Percentiles rank a stretch among this genome's conserved stretches.
These are phyloP conservation scores for Eutypella sp. DNA, from an alignment of 2,329 filamentous ascomycete species.

Conservation along the genomic window DNA sequence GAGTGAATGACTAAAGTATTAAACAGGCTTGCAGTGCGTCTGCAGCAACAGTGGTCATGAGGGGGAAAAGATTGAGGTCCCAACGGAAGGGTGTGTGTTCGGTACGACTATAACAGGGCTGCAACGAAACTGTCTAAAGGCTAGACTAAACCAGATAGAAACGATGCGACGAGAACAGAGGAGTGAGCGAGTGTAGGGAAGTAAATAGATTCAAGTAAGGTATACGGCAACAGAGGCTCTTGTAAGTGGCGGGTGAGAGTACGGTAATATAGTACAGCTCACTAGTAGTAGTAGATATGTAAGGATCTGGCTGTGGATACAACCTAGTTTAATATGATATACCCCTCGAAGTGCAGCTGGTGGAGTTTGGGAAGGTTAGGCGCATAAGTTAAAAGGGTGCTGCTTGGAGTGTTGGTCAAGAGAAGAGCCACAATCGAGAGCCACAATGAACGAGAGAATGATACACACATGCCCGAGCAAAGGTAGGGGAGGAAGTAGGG, in stretches of 20 bases:
- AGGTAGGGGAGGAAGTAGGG: neutral
- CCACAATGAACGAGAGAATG: neutral
- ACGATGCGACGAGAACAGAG: neutral
- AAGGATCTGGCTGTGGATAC: conserved; percentile 8
- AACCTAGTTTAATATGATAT: conserved; percentile 3
- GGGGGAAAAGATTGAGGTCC: neutral
- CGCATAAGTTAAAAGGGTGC: neutral
- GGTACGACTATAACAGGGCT: neutral
- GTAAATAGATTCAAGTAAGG: conserved; percentile 6
- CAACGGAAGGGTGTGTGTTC: neutral
- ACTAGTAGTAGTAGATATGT: too few relatives aligned
- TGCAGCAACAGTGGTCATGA: neutral
- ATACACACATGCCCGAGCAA: neutral
- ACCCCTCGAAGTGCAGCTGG: neutral
- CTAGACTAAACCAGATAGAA: neutral
- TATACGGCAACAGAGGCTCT: conserved; percentile 7
- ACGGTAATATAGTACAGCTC: conserved; percentile 10
- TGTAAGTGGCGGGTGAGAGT: conserved; percentile 2
- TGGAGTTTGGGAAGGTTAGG: conserved; percentile 1
- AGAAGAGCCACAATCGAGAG: neutral
- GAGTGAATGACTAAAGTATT: neutral
- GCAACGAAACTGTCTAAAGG: neutral
- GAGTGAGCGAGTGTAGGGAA: conserved; percentile 3
- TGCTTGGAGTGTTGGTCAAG: neutral
- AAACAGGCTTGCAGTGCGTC: neutral